A percentile compares a stretch with the other conserved stretches of the same genome.
Evolutionary conservation across 495 filamentous ascomycete genomes (phyloP).

Genomic region (Acidomyces sp.): DNA sequence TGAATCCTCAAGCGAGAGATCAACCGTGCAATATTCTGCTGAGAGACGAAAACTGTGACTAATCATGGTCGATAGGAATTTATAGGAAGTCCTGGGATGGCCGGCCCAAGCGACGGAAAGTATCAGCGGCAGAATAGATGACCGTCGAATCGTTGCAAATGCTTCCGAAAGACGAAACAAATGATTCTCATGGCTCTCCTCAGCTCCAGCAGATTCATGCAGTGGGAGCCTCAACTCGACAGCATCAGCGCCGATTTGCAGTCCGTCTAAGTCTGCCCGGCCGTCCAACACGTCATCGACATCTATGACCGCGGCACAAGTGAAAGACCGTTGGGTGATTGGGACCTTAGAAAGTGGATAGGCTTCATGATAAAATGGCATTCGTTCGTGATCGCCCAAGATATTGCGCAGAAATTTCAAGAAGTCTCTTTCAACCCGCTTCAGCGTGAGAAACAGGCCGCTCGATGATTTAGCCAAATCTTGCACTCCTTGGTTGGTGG

Average conservation of each 20-base stretch:
- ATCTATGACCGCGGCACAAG: slow-evolving; percentile 51
- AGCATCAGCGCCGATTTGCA: slow-evolving; percentile 58
- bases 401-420: slow-evolving; percentile 51
- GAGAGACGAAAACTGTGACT: slow-evolving; percentile 58
- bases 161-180: slow-evolving; percentile 39
- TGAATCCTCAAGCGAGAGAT: slow-evolving; percentile 44
- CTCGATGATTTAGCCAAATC: slow-evolving; percentile 31
- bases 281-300: slow-evolving; percentile 46
- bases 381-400: slow-evolving; percentile 43
- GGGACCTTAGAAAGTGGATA: slow-evolving; percentile 59
- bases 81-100: neutral
- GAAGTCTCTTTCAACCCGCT: slow-evolving; percentile 62
- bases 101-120: slow-evolving; percentile 42
- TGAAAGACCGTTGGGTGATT: slow-evolving; percentile 50
- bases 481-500: slow-evolving; percentile 21
- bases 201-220: too few species aligned
- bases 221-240: slow-evolving; percentile 50
- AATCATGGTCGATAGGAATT: slow-evolving; percentile 41
- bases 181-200: slow-evolving; percentile 2
- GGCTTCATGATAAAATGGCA: slow-evolving; percentile 44
- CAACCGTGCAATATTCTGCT: slow-evolving; percentile 60
- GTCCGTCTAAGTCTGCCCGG: slow-evolving; percentile 43
- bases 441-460: slow-evolving; percentile 51
- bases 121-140: slow-evolving; percentile 54
- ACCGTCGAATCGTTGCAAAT: slow-evolving; percentile 48